A percentile compares a stretch with the other conserved stretches of the same genome.
These are phyloP conservation scores for Venturia nashicola DNA, from an alignment of 2,329 filamentous ascomycete species.

Conservation along the genomic window DNA sequence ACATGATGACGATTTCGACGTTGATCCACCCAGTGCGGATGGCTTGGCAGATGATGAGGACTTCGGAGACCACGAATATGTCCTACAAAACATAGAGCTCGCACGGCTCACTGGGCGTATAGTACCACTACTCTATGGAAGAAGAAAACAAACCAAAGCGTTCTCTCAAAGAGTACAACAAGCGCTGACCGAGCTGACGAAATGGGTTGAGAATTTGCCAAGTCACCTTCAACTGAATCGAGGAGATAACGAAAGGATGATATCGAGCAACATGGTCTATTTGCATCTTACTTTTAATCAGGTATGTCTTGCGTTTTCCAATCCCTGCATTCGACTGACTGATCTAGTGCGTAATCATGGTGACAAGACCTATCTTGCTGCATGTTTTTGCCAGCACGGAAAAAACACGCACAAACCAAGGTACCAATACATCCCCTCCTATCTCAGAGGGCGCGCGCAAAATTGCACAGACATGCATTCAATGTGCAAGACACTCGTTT, in stretches of 20 bases:
- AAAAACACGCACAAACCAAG: constrained; percentile 10
- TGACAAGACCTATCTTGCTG: constrained; percentile 22
- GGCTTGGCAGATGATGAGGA: constrained; percentile 17
- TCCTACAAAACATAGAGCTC: constrained; percentile 27
- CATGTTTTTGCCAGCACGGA: constrained; percentile 18
- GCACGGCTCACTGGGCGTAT: constrained; percentile 21
- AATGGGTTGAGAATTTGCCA: constrained; percentile 25
- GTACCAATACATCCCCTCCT: constrained; percentile 5
- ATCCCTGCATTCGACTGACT: not conserved
- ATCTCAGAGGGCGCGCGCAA: constrained; percentile 23
- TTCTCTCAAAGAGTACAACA: constrained; percentile 26
- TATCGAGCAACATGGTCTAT: constrained; percentile 18
- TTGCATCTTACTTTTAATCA: constrained; percentile 26
- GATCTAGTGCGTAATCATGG: constrained; percentile 19
- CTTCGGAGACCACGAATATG: constrained; percentile 27
- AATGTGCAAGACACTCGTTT: constrained; percentile 33
- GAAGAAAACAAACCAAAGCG: constrained; percentile 17
- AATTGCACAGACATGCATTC: constrained; percentile 32
- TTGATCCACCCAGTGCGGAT: constrained; percentile 29
- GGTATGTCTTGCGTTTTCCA: constrained; percentile 11
- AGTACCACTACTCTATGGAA: constrained; percentile 18
- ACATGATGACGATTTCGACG: constrained; percentile 24
- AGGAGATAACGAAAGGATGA: constrained; percentile 14
- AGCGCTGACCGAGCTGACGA: constrained; percentile 23
- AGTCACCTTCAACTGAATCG: constrained; percentile 21